Evolutionary conservation across 1,284 basidiomycete species (phyloP), one percentile per base, ranked within the genome.

Genomic region (Apiotrichum veenhuisii): DNA sequence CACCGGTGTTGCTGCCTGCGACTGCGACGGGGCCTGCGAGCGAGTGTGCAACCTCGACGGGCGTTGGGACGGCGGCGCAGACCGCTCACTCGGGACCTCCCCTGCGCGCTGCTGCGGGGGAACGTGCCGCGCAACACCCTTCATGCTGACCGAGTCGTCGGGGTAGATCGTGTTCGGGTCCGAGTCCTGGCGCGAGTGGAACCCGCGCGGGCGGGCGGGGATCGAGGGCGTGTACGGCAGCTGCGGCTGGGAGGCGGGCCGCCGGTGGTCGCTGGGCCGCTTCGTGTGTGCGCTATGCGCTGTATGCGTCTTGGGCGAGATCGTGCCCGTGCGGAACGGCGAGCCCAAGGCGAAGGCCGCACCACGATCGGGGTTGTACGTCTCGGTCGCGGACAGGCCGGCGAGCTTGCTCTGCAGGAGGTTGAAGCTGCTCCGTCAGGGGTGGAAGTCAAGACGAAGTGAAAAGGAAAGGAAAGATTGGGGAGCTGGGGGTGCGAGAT

Each of bases 321-420:
- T 17, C 22, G 27, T 26, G 18, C 33, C n/a, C 8, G 44, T 46
- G 18, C 14, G 23, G 30, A 46, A 46, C 4, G 44, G 44, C 18
- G 44, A 46, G 23, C 27, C 27, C 27, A 46, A 27, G 5, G 30
- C 30, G n/a, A 46, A 46, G 20, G 26, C 44, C 7, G 27, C 25
- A 2, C 18, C 27, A 9, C 27, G 17, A 9, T 15, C n/a, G 5
- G 44, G 44, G 10, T 11, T 10, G 18, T 12, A 33, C 1, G 27
- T 25, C 2, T 18, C 33, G 27, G 15, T 36, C 10, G 30, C 22
- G 8, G 17, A 3, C 30, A 48, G 18, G 33, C 27, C 46, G 18
- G 46, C 46, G 23, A 48, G 46, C 34, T 48, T 48, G 33, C 17
- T 36, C 9, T 48, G 46, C 27, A 48, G 46, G 33, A 48, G 46